Base-by-base conservation (phyloP, 2,329 filamentous ascomycete genomes). In the Tolypocladium capitatum region DNA sequence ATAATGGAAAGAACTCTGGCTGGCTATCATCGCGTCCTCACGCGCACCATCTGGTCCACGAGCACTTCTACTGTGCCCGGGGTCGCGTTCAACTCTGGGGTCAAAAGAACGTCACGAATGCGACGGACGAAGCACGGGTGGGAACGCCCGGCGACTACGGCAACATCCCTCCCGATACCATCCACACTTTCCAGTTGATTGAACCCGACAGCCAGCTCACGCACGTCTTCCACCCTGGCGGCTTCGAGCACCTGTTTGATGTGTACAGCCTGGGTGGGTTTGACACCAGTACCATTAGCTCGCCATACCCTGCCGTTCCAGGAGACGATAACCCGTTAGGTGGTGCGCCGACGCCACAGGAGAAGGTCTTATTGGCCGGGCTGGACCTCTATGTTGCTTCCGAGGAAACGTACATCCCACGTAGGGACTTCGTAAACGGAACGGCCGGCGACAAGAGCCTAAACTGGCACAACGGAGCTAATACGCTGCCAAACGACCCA, bases 101-200 rank as follows among this genome's bases (percentile, higher is more conserved):
- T 5, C 46, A 52, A 43, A 53, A 51, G 47, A 52, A 57, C 28
- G 35, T 6, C 3, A 51, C 52, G 1, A 46, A 35, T 9, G 46
- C 48, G 3, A 48, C 47, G n/a, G 51, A 57, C 6, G 53, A 57
- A 46, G 54, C 54, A 5, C 51, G 54, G 2, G 50, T 56, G 1
- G 51, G 40, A n/a, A 53, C 50, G 20, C 16, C 34, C 3, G 55
- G 55, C 21, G n/a, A n/a, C n/a, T n/a, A n/a, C n/a, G n/a, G n/a
- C n/a, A n/a, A 49, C 24, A 44, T 56, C 20, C 55, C 55, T 3
- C 52, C 53, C 9, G 48, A 48, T 9, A 45, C 47, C 4, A 53
- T 57, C 18, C 55, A 57, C 46, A 57, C 54, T 2, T 57, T 57
- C 41, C 55, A 57, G 48, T 52, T 55, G 21, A 45, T 48, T 16